These are phyloP conservation scores for Agrocybe praecox DNA, from an alignment of 768 basidiomycete species.

Conservation along the genomic window DNA sequence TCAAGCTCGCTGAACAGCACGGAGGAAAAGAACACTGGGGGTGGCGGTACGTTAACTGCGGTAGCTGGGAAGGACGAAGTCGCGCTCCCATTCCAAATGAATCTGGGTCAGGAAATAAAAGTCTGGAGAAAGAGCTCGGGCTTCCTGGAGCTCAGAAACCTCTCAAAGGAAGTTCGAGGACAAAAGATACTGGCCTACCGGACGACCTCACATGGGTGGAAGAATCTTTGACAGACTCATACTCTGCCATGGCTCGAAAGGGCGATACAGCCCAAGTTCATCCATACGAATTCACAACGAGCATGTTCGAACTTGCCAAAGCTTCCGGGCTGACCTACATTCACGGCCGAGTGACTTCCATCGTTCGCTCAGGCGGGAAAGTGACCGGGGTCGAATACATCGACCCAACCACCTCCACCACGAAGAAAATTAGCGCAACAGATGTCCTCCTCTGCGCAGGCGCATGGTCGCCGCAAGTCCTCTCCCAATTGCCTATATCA, in stretches of 20 bases:
- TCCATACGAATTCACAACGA: constrained; percentile 72
- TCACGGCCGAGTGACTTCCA: constrained; percentile 44
- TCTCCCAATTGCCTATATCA: constrained; percentile 58
- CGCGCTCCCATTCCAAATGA: constrained; percentile 31
- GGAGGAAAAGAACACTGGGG: constrained; percentile 79
- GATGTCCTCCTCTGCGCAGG: constrained; percentile 82
- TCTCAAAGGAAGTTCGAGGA: constrained; percentile 6
- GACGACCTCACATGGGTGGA: constrained; percentile 57
- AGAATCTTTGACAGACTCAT: constrained; percentile 60
- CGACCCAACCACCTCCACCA: constrained; percentile 23
- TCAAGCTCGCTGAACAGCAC: constrained; percentile 68
- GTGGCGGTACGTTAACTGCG: constrained; percentile 75
- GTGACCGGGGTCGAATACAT: constrained; percentile 55
- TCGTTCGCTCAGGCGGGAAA: constrained; percentile 39
- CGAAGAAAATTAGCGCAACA: constrained; percentile 53
- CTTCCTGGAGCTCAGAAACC: constrained; percentile 33
- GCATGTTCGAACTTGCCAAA: constrained; percentile 67
- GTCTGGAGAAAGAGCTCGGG: constrained; percentile 58
- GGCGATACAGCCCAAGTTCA: constrained; percentile 79
- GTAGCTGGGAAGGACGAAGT: constrained; percentile 71
- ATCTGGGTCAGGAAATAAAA: constrained; percentile 39
- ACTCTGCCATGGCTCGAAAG: constrained; percentile 57
- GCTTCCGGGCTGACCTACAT: constrained; percentile 54
- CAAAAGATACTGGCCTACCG: constrained; percentile 40
- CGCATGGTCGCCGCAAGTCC: constrained; percentile 75